Conservation (phyloP, 495 filamentous ascomycete species). For the Cercophora scortea region DNA sequence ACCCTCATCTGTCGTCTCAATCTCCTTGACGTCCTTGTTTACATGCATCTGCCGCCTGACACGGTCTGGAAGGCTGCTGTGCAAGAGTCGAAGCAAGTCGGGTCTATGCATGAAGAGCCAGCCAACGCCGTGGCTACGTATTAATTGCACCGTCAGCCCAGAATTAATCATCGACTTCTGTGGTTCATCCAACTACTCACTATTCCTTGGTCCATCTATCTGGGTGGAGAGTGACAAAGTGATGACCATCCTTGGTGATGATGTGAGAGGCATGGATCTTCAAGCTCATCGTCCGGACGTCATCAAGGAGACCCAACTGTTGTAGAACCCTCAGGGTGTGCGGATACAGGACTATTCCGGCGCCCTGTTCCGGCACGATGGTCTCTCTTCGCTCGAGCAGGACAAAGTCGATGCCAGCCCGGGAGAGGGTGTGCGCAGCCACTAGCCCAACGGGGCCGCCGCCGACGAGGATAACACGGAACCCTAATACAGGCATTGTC, state of each 20-base stretch:
- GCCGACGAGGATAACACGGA: constrained; percentile 47
- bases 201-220: background rate
- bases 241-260: background rate
- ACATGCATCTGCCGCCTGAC: constrained; percentile 21
- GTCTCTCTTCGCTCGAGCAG: background rate
- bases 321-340: background rate
- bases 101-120: constrained; percentile 19
- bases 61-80: constrained; percentile 24
- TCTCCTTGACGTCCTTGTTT: constrained; percentile 22
- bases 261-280: background rate
- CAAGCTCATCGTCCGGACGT: constrained; percentile 2
- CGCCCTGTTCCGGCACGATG: background rate
- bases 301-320: background rate
- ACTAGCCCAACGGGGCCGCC: constrained; percentile 44
- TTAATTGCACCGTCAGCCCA: background rate
- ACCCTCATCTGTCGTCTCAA: constrained; percentile 8
- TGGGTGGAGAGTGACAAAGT: background rate
- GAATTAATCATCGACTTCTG: background rate
- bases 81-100: constrained; percentile 26
- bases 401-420: background rate
- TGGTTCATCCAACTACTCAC: background rate
- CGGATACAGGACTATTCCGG: background rate
- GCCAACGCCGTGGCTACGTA: background rate
- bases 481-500: background rate
- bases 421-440: constrained; percentile 18